A percentile compares a stretch with the other conserved stretches of the same genome.
phyloP scores from a whole-genome alignment of 768 basidiomycete species.

The Xanthoconium stramineum region DNA sequence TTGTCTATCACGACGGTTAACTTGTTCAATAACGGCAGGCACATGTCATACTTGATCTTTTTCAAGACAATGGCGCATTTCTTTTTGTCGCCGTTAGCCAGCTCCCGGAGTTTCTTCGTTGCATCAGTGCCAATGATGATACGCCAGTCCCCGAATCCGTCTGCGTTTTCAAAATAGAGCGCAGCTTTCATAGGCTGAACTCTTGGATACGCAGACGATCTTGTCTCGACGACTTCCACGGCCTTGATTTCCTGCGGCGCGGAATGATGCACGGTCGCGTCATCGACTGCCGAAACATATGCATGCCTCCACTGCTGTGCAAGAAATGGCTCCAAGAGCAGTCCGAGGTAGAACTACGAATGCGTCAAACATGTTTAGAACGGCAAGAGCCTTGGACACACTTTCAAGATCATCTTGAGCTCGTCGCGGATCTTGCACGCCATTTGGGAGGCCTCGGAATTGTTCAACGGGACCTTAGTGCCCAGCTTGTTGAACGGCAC shows the following conservation, averaged over 20 bases:
- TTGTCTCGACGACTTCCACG: slow-evolving; percentile 1
- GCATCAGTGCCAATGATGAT: slow-evolving; percentile 55
- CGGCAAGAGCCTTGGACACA: slow-evolving; percentile 1
- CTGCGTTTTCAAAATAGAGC: slow-evolving; percentile 54
- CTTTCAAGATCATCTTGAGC: slow-evolving; percentile 31
- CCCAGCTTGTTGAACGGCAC: slow-evolving; percentile 31
- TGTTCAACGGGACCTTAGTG: slow-evolving; percentile 23
- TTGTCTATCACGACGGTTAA: slow-evolving; percentile 40
- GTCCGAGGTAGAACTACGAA: slow-evolving; percentile 25
- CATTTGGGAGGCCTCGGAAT: slow-evolving; percentile 15
- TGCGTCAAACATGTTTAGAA: neutral
- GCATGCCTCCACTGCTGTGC: slow-evolving; percentile 6
- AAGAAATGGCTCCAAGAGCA: slow-evolving; percentile 17
- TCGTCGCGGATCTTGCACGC: slow-evolving; percentile 16
- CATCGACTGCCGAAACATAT: slow-evolving; percentile 2
- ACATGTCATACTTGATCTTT: slow-evolving; percentile 56
- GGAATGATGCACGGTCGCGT: neutral
- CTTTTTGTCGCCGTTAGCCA: slow-evolving; percentile 42
- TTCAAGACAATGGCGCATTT: slow-evolving; percentile 55
- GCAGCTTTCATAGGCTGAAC: slow-evolving; percentile 61
- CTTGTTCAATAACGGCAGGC: neutral
- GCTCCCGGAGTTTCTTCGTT: slow-evolving; percentile 45
- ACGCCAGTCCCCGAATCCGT: slow-evolving; percentile 63
- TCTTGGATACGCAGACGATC: slow-evolving; percentile 37
- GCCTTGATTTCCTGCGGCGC: neutral